Base-by-base conservation (phyloP, 345 rosid genomes). In the Hibiscus mutabilis region DNA sequence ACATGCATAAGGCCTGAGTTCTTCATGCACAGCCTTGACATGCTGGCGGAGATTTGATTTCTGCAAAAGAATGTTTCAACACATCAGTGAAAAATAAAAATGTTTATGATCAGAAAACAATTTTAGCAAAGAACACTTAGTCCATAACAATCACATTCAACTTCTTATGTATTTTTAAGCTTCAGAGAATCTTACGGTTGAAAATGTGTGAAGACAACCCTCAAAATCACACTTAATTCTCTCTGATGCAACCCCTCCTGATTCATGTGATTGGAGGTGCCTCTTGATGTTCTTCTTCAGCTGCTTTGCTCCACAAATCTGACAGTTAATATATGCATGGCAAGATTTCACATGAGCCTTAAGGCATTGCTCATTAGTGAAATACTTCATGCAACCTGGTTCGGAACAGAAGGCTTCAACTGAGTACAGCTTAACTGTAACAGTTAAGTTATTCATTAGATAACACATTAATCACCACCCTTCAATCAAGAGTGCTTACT, bases 381-480 rank as follows among this genome's bases (percentile, higher is more conserved):
- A 90, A 73, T 84, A 49, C 55, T 49, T 49, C 55, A 49, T 4
- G 19, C 55, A 49, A n/a, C 55, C 55, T 49, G 55, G 55, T 49
- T 49, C 55, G 2, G 55, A 49, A 49, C 55, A 49, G 55, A 49
- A 49, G 18, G 55, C 55, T 49, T 49, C 55, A 19, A 80, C 72
- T 85, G 84, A 77, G 56, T 90, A 88, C 51, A 90, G 68, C 76
- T 89, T 90, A 66, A 90, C 97, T 94, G 88, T 78, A 75, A 35
- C 4, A 37, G 25, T 15, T 56, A 62, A 49, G 56, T 46, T 14
- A 61, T 58, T 56, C 40, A 24, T 81, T n/a, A 76, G 78, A 65
- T 6, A 52, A 18, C 11, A 25, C 2, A 18, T n/a, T 15, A 62
- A 10, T 42, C 46, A 42, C 3, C 46, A 42, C 46, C 46, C 46